phyloP scores from a whole-genome alignment of 164 flowering plant species.

The Aristolochia contorta region DNA sequence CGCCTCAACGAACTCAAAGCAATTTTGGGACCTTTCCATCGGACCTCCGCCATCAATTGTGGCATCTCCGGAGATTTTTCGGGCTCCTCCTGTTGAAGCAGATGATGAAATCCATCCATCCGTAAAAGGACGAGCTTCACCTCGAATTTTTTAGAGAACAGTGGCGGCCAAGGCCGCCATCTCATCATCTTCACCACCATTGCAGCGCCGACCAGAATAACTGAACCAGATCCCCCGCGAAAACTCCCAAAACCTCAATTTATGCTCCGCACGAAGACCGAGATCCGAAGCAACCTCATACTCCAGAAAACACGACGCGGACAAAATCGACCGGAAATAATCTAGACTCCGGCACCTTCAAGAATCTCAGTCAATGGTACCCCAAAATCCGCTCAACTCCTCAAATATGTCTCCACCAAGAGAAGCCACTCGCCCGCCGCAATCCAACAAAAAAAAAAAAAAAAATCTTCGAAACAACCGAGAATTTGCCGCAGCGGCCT shows the following conservation, averaged over 20 bases:
- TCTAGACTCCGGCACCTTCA: no score
- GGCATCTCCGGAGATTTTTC: slow-evolving; percentile 8
- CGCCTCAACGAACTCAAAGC: slow-evolving; percentile 54
- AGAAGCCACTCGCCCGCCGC: not conserved
- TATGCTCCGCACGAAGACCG: not conserved
- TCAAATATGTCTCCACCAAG: not conserved
- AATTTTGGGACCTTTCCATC: slow-evolving; percentile 76
- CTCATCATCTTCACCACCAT: slow-evolving; percentile 97
- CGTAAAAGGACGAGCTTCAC: slow-evolving; percentile 53
- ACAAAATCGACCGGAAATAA: no score
- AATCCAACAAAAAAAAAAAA: not conserved
- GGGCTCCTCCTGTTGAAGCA: not conserved
- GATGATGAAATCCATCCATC: slow-evolving; percentile 30
- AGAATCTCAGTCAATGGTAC: no score
- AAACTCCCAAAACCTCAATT: not conserved
- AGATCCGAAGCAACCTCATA: not conserved
- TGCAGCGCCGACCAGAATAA: slow-evolving; percentile 2
- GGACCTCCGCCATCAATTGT: slow-evolving; percentile 62
- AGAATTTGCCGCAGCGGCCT: not conserved
- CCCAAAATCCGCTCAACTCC: no score
- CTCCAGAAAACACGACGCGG: not conserved
- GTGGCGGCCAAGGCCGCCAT: slow-evolving; percentile 97
- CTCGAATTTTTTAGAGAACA: slow-evolving; percentile 55
- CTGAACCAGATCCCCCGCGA: not conserved
- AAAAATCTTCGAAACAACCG: not conserved